Conservation (phyloP, 257 asterid species). For the Solanum paucissectum region DNA sequence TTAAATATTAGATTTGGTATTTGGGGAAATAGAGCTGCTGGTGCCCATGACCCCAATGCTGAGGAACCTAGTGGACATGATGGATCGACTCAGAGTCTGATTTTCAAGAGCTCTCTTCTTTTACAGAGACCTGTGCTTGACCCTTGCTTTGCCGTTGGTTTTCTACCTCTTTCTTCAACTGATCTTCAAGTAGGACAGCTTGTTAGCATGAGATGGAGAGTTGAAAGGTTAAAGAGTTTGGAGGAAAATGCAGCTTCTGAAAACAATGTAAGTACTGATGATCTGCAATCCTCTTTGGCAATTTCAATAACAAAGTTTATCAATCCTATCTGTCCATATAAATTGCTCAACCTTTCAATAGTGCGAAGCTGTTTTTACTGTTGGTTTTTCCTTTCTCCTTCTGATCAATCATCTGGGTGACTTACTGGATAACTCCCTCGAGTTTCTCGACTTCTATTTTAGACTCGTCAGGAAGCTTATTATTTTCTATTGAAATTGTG, state of each 20-base stretch:
- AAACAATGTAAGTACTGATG: slow-evolving; percentile 36
- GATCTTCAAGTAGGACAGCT: slow-evolving; percentile 95
- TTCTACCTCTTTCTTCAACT: slow-evolving; percentile 81
- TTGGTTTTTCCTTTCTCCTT: background rate
- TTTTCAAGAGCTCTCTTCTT: slow-evolving; percentile 63
- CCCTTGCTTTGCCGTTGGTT: slow-evolving; percentile 96
- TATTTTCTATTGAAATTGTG: background rate
- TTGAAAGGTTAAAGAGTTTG: slow-evolving; percentile 70
- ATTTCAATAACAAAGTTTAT: background rate
- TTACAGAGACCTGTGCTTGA: slow-evolving; percentile 85
- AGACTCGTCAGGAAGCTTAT: background rate
- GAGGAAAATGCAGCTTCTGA: slow-evolving; percentile 30
- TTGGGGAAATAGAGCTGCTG: slow-evolving; percentile 60
- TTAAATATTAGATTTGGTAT: slow-evolving; percentile 64
- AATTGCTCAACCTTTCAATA: background rate
- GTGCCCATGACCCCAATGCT: slow-evolving; percentile 76
- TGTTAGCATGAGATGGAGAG: slow-evolving; percentile 91
- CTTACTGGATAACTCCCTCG: background rate
- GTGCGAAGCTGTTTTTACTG: background rate
- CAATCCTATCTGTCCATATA: background rate
- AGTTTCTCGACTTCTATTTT: background rate
- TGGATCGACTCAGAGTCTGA: slow-evolving; percentile 38
- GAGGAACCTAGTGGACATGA: slow-evolving; percentile 29
- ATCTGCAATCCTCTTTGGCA: background rate
- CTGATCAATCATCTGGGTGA: background rate